phyloP scores from a whole-genome alignment of 768 basidiomycete genomes.

The Holtermanniella nyarrowii region DNA sequence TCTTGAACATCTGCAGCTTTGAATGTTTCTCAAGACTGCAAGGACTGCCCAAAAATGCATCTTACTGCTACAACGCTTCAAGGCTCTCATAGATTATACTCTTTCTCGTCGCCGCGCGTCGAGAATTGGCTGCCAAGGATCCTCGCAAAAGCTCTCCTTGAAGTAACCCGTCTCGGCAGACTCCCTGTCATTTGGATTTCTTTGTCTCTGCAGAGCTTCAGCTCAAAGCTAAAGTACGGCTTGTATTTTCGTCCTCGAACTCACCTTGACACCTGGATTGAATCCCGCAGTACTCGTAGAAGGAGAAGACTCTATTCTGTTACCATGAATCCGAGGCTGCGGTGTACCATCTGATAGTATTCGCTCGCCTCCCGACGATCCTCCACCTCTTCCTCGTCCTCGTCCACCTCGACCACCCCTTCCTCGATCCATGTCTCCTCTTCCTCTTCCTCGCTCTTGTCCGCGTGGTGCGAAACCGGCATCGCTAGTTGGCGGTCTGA shows the following conservation, averaged over 20 bases:
- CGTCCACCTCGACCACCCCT: neutral
- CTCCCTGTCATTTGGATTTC: neutral
- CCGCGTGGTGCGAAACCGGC: neutral
- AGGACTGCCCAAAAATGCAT: too few species aligned
- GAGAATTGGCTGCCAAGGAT: conserved; percentile 23
- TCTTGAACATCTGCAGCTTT: too few species aligned
- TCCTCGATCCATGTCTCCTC: neutral
- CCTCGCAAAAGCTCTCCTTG: conserved; percentile 21
- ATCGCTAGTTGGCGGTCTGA: neutral
- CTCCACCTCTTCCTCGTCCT: conserved; percentile 6
- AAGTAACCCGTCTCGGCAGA: conserved; percentile 12
- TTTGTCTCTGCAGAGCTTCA: neutral
- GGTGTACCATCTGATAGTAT: too few species aligned
- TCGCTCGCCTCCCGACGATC: too few species aligned
- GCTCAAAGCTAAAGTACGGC: neutral
- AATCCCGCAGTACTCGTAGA: conserved; percentile 2
- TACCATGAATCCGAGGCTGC: too few species aligned
- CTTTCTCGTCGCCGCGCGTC: neutral
- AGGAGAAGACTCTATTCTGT: too few species aligned
- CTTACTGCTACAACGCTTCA: too few species aligned
- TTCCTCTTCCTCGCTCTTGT: neutral
- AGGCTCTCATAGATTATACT: too few species aligned
- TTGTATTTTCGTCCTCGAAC: neutral
- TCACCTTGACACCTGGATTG: conserved; percentile 4
- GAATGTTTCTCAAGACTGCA: too few species aligned